A percentile compares a stretch with the other conserved stretches of the same genome.
These are phyloP conservation scores for Colletotrichum tofieldiae DNA, from an alignment of 2,329 filamentous ascomycete species.

Conservation along the genomic window DNA sequence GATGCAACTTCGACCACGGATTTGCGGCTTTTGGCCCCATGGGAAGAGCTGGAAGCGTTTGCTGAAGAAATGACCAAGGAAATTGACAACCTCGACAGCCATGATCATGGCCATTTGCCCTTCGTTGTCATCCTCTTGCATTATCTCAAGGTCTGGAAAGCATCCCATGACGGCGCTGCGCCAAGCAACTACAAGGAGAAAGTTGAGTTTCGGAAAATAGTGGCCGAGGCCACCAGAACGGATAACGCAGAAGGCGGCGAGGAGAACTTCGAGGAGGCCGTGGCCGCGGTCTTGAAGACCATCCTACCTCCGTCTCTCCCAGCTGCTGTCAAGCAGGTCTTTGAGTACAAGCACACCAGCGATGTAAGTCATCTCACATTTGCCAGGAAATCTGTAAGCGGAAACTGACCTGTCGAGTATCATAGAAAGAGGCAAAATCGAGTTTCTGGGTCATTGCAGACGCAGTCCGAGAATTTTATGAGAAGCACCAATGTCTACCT, in stretches of 20 bases:
- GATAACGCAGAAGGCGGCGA: conserved; percentile 88
- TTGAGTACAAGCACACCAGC: conserved; percentile 72
- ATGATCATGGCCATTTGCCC: conserved; percentile 93
- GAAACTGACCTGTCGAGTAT: conserved; percentile 41
- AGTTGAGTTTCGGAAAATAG: conserved; percentile 81
- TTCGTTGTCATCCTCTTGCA: conserved; percentile 88
- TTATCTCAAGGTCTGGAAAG: conserved; percentile 87
- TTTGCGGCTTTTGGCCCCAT: conserved; percentile 86
- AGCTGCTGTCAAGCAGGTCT: conserved; percentile 81
- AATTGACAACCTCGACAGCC: conserved; percentile 79
- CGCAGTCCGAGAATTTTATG: conserved; percentile 84
- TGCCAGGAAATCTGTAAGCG: conserved; percentile 21
- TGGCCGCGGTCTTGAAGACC: conserved; percentile 89
- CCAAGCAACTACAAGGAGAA: conserved; percentile 90
- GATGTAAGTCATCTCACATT: conserved; percentile 69
- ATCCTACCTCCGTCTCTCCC: conserved; percentile 79
- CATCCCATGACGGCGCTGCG: conserved; percentile 74
- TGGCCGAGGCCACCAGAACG: conserved; percentile 78
- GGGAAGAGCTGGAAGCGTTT: conserved; percentile 84
- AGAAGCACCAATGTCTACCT: conserved; percentile 81
- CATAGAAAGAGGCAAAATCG: conserved; percentile 63
- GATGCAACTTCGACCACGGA: conserved; percentile 89
- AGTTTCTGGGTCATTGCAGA: conserved; percentile 92
- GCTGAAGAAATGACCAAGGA: conserved; percentile 76
- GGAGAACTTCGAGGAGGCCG: conserved; percentile 97